Conservation (phyloP, 352 stramenopile species). For the Phytopythium kandeliae region DNA sequence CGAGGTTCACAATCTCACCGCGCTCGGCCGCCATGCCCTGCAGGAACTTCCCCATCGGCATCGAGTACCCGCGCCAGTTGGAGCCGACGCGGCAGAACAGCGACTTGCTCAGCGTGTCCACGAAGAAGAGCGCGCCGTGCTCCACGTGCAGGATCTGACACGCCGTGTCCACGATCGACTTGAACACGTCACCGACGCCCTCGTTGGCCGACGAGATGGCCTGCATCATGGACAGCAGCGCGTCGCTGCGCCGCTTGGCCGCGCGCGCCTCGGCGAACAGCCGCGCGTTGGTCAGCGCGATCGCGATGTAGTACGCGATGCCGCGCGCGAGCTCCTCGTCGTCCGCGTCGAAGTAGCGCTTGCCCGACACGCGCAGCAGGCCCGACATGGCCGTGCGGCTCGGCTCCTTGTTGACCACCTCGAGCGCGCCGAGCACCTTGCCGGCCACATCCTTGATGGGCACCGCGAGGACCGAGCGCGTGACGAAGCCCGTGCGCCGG, state of each 20-base stretch:
- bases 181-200: slow-evolving; percentile 40
- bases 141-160: slow-evolving; percentile 50
- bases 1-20: slow-evolving; percentile 51
- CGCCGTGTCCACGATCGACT: slow-evolving; percentile 30
- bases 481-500: slow-evolving; percentile 55
- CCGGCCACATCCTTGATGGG: slow-evolving; percentile 73
- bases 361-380: slow-evolving; percentile 18
- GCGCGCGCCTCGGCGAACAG: slow-evolving; percentile 50
- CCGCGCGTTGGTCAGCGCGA: slow-evolving; percentile 63
- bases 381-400: slow-evolving; percentile 5
- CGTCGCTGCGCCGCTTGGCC: slow-evolving; percentile 57
- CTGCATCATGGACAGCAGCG: slow-evolving; percentile 55
- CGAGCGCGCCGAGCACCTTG: slow-evolving; percentile 58
- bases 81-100: slow-evolving; percentile 57
- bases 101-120: slow-evolving; percentile 65
- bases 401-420: slow-evolving; percentile 52
- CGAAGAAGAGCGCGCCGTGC: slow-evolving; percentile 71
- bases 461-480: slow-evolving; percentile 68
- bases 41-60: slow-evolving; percentile 64
- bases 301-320: slow-evolving; percentile 62
- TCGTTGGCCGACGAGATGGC: slow-evolving; percentile 45
- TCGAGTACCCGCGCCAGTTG: slow-evolving; percentile 64
- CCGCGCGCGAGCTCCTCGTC: slow-evolving; percentile 60
- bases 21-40: slow-evolving; percentile 61
- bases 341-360: slow-evolving; percentile 65